Evolutionary conservation across 441 rosid species (phyloP), one percentile per base, ranked within the genome.

Genomic region (Erodium texanum): DNA sequence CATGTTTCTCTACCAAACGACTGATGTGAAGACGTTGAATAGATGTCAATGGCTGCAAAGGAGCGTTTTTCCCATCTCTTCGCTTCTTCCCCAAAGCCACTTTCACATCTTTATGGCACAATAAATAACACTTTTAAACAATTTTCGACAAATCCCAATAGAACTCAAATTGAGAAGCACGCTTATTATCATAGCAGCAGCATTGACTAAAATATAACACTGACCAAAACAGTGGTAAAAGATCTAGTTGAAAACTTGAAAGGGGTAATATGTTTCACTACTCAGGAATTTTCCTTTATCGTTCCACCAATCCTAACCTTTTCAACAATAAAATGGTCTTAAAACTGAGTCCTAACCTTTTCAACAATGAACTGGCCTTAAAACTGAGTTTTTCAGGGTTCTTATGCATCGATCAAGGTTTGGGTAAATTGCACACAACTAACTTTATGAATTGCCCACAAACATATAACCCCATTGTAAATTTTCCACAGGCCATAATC

Each of bases 41-140:
- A 4, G 81, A 78, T 12, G 96, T 94, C 78, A 94, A 82, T 0
- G 96, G 96, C 75, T 88, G 90, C 69, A 77, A 74, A 71, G 87
- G 85, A 2, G 90, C 90, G 65, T 79, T 74, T 76, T 88, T 81
- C 16, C 99, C 96, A 75, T 94, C 97, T 74, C 77, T 89, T 59
- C 96, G 77, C 74, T 88, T 88, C 85, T 91, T 93, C 68, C 97
- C 96, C 29, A 93, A 78, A 12, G 92, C 96, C 9, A 87, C 79
- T 83, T 89, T 91, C 73, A 93, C 80, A 82, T 93, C 98, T 93
- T 76, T n/a, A 52, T 68, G 16, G 24, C 66, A 73, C 65, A 72
- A 77, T 24, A 20, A 52, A 50, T 27, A 11, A 66, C 48, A n/a
- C n/a, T n/a, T 23, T 7, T 32, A n/a, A 66, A 61, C 23, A 48